Base-by-base conservation (phyloP, 805 yeast genomes). In the fission yeast (Schizosaccharomyces pombe) region DNA sequence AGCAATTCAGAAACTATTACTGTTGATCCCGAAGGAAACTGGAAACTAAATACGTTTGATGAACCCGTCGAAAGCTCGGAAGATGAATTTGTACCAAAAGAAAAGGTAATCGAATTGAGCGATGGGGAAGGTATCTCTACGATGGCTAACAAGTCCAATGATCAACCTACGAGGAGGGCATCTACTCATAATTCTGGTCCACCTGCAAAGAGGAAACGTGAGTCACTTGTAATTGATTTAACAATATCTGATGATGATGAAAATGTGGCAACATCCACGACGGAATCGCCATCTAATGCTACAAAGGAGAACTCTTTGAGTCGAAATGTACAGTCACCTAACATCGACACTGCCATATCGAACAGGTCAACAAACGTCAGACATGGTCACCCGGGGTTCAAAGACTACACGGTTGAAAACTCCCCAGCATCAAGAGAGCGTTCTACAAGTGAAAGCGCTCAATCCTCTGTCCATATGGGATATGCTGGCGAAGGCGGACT, bases 11-110 rank as follows among this genome's bases (percentile, higher is more conserved):
- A 82, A 40, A 73, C 74, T 24, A 81, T 89, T 14, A 78, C 75
- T 54, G 69, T 91, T 16, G 72, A 75, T 12, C 69, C 75, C 0
- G 83, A 84, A 61, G 97, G 96, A 0, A 60, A 74, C 0, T 89
- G 96, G 95, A 66, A 62, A 2, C 72, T 69, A 1, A 60, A 60
- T 2, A 58, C 56, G 33, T 63, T 57, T 6, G 57, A 14, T 14
- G 56, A n/a, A 8, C 52, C 49, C 24, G 56, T 39, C 26, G 52
- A 29, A 33, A 34, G 40, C 31, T 47, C 49, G 19, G 55, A 30
- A 24, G 57, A 55, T 19, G 54, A 51, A 24, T 40, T 12, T 6
- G 11, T 24, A 11, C 19, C 34, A 5, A 43, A 31, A 14, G 56
- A 29, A 56, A 32, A 52, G 26, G 28, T 34, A 11, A 12, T 29